These are phyloP conservation scores for Calonectria multiphialidica DNA, from an alignment of 2,329 filamentous ascomycete species.

Conservation along the genomic window DNA sequence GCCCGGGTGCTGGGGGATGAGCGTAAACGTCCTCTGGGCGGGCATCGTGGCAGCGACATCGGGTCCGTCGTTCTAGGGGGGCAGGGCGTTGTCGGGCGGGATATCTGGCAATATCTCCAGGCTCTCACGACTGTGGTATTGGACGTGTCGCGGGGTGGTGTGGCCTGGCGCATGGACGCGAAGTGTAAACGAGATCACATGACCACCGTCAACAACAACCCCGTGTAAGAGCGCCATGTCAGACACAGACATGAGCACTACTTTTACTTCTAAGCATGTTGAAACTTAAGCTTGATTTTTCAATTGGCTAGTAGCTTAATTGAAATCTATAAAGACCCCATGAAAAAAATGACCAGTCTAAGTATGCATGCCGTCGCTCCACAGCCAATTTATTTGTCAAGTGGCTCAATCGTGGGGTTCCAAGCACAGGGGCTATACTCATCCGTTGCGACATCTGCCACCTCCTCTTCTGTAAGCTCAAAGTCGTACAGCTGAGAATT, in stretches of 20 bases:
- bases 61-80: slow-evolving; percentile 10
- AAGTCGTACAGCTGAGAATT: slow-evolving; percentile 71
- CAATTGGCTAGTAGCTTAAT: not conserved
- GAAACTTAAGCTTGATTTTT: not conserved
- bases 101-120: not conserved
- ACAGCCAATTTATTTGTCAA: slow-evolving; percentile 52
- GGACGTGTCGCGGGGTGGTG: slow-evolving; percentile 25
- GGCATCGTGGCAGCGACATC: slow-evolving; percentile 48
- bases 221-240: not conserved
- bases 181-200: slow-evolving; percentile 44
- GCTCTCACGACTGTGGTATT: not conserved
- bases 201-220: slow-evolving; percentile 29
- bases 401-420: slow-evolving; percentile 64
- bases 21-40: slow-evolving; percentile 58
- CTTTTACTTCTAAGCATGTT: not conserved
- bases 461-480: slow-evolving; percentile 65
- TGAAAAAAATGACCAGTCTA: no score
- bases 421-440: slow-evolving; percentile 68
- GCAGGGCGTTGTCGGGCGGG: not conserved
- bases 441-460: slow-evolving; percentile 60
- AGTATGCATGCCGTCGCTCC: not conserved
- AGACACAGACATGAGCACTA: not conserved
- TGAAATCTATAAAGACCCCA: no score
- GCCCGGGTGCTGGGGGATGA: slow-evolving; percentile 52
- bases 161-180: slow-evolving; percentile 29